phyloP scores from a whole-genome alignment of 1,284 basidiomycete genomes.

The Singerocomus rubriflavus region DNA sequence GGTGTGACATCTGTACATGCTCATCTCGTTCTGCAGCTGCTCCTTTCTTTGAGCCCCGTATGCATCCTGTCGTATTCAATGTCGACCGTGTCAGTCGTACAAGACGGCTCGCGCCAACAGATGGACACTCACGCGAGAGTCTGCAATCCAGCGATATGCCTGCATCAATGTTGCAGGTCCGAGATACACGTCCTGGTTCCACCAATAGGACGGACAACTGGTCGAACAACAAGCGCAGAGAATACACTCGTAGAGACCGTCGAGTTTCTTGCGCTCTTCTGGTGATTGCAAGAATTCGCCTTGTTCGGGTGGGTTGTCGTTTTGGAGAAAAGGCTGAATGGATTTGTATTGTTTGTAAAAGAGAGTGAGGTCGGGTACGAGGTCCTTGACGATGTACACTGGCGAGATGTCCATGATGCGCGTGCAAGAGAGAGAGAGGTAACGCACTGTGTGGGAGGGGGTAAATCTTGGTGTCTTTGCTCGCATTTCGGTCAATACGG shows the following conservation, averaged over 20 bases:
- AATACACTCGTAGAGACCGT: conserved; percentile 97
- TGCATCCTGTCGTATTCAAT: conserved; percentile 57
- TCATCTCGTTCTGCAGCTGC: conserved; percentile 92
- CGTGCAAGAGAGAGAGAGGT: too few relatives aligned
- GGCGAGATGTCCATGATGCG: too few relatives aligned
- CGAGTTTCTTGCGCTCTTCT: conserved; percentile 93
- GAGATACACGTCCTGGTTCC: conserved; percentile 99
- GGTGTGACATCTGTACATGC: conserved; percentile 90
- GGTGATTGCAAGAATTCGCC: conserved; percentile 88
- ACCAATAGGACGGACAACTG: conserved; percentile 96
- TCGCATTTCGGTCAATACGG: conserved; percentile 79
- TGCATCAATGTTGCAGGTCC: conserved; percentile 97
- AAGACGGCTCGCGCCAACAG: neutral
- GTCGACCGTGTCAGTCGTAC: neutral
- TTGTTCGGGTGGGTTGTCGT: conserved; percentile 82
- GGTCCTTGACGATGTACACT: conserved; percentile 99
- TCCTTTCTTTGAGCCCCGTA: conserved; percentile 84
- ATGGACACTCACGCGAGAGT: conserved; percentile 77
- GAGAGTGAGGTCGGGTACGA: conserved; percentile 85
- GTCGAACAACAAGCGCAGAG: conserved; percentile 96
- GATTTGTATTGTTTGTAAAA: conserved; percentile 99
- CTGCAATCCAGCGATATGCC: conserved; percentile 96
- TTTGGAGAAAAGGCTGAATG: conserved; percentile 93
- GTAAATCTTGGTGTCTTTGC: conserved; percentile 88
- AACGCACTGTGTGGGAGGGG: conserved; percentile 94